phyloP scores from a whole-genome alignment of 805 yeast species.

The Schwanniomyces polymorphus region DNA sequence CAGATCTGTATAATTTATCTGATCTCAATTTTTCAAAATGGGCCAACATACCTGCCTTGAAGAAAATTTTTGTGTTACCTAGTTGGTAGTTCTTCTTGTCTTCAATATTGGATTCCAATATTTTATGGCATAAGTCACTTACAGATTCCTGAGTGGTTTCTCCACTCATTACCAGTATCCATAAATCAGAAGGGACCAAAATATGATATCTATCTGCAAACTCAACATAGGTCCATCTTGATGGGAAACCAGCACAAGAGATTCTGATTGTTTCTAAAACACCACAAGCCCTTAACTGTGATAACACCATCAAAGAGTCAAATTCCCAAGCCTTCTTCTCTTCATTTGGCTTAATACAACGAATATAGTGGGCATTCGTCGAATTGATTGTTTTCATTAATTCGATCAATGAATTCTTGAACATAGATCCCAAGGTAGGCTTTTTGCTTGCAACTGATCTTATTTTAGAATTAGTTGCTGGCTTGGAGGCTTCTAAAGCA shows the following conservation, averaged over 20 bases:
- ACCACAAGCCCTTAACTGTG: slow-evolving; percentile 98
- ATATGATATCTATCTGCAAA: slow-evolving; percentile 88
- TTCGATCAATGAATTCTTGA: slow-evolving; percentile 88
- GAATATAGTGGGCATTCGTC: slow-evolving; percentile 93
- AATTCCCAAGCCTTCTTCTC: slow-evolving; percentile 94
- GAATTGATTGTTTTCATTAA: slow-evolving; percentile 91
- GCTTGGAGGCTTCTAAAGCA: slow-evolving; percentile 41
- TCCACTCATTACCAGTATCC: slow-evolving; percentile 58
- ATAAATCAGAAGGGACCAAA: slow-evolving; percentile 67
- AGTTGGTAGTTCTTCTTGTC: slow-evolving; percentile 75
- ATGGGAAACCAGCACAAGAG: slow-evolving; percentile 97
- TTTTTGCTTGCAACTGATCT: slow-evolving; percentile 59
- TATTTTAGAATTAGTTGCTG: slow-evolving; percentile 28
- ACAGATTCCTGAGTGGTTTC: slow-evolving; percentile 56
- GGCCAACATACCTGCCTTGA: slow-evolving; percentile 96
- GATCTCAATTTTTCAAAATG: slow-evolving; percentile 82
- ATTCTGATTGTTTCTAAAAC: slow-evolving; percentile 94
- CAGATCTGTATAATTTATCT: slow-evolving; percentile 74
- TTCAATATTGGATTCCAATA: slow-evolving; percentile 63
- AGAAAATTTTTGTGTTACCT: slow-evolving; percentile 91
- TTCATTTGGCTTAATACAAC: slow-evolving; percentile 97
- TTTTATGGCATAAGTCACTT: slow-evolving; percentile 63
- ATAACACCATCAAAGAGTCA: slow-evolving; percentile 90
- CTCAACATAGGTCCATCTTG: slow-evolving; percentile 92
- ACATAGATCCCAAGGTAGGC: slow-evolving; percentile 93